Evolutionary conservation across 768 basidiomycete species (phyloP), one percentile per base, ranked within the genome.

Genomic region (Phylloporus rhodoxanthus): DNA sequence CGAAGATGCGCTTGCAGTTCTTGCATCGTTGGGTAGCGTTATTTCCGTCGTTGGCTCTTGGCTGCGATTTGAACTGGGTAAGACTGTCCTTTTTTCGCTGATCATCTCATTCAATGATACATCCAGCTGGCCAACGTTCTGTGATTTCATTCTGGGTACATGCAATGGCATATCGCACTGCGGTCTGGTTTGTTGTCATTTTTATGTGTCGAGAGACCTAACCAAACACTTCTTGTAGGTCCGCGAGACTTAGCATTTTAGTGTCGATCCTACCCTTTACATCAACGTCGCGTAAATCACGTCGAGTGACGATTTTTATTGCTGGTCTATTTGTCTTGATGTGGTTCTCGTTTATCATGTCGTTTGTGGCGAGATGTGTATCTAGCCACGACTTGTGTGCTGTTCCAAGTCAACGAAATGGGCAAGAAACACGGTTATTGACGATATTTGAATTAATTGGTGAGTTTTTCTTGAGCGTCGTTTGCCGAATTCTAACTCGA

Each of bases 1-100:
- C 53, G 62, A 64, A 26, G 63, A 62, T 40, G 39, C 19, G n/a
- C 53, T 40, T 13, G 52, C 45, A 8, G n/a, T 32, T 3, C 28
- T 51, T 32, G 59, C 47, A 33, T 10, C 19, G 28, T 21, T 42
- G 14, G 44, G 43, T 10, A 23, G 52, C 14, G 39, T 47, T 23
- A 29, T 47, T 10, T 62, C 32, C 28, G 13, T 50, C 15, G 41
- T 50, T 33, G 28, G 33, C 4, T 42, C 48, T 25, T 59, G 58
- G 58, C n/a, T 39, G n/a, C 38, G 38, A 10, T 39, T 50, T 8
- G 39, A 53, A 26, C 37, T 46, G 2, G 29, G 56, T 55, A 30
- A 32, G 52, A 3, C 15, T 34, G 1, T 13, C 36, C 20, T 3
- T 38, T 25, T 21, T n/a, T 46, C 23, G 9, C 4, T 28, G 11